phyloP scores from a whole-genome alignment of 2,329 filamentous ascomycete species.

The Fusarium compactum region DNA sequence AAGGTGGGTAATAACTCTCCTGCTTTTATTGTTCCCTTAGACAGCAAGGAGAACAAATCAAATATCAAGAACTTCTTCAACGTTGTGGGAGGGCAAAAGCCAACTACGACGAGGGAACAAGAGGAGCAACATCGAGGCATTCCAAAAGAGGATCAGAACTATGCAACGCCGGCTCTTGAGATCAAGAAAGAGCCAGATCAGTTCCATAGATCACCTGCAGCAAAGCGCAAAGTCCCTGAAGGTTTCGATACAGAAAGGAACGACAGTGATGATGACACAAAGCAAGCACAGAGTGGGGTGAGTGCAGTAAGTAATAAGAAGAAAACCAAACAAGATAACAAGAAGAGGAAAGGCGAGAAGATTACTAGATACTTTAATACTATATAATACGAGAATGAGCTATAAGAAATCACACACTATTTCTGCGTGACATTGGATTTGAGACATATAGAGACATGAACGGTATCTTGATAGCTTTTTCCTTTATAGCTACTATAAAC shows the following conservation, averaged over 20 bases:
- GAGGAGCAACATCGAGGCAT: background rate
- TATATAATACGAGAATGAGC: background rate
- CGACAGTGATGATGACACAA: background rate
- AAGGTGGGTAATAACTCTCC: slow-evolving; percentile 95
- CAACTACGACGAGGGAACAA: slow-evolving; percentile 52
- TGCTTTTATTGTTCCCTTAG: slow-evolving; percentile 82
- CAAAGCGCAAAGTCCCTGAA: background rate
- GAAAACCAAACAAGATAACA: background rate
- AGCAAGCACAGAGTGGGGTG: slow-evolving; percentile 1
- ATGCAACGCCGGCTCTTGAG: background rate
- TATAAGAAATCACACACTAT: background rate
- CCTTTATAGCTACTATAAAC: background rate
- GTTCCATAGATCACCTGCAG: background rate
- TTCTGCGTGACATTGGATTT: background rate
- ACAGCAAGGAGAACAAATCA: slow-evolving; percentile 87
- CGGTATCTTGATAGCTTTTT: background rate
- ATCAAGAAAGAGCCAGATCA: background rate
- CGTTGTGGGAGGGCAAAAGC: slow-evolving; percentile 55
- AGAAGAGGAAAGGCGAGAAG: background rate
- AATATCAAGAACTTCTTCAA: slow-evolving; percentile 96
- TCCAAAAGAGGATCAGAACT: background rate
- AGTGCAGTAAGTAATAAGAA: background rate
- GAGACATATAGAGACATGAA: background rate
- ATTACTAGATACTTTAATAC: background rate
- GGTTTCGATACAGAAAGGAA: background rate